Evolutionary conservation across 805 yeast species (phyloP).

Genomic region (Dipodascus albidus): DNA sequence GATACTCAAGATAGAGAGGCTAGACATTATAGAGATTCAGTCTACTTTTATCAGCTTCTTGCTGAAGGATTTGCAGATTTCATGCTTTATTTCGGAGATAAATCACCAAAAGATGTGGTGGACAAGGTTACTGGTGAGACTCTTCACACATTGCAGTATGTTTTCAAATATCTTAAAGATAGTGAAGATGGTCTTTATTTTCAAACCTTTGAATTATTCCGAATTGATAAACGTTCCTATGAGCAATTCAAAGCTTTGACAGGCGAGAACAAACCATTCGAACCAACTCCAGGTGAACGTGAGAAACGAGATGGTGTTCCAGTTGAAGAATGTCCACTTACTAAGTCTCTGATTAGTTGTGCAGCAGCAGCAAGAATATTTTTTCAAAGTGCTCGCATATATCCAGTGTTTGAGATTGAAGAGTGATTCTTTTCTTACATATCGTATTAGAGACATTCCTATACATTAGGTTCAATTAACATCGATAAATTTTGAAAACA

Average conservation of each 20-base stretch:
- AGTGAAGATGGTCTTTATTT: slow-evolving; percentile 47
- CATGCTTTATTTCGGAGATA: slow-evolving; percentile 35
- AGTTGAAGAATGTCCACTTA: slow-evolving; percentile 27
- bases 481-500: too few relatives aligned
- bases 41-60: slow-evolving; percentile 51
- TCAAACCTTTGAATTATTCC: slow-evolving; percentile 47
- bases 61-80: slow-evolving; percentile 62
- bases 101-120: slow-evolving; percentile 26
- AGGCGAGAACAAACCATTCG: slow-evolving; percentile 42
- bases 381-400: slow-evolving; percentile 53
- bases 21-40: slow-evolving; percentile 54
- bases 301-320: slow-evolving; percentile 29
- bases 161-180: slow-evolving; percentile 46
- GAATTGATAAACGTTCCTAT: slow-evolving; percentile 38
- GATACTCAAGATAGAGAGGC: slow-evolving; percentile 40
- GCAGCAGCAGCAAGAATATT: slow-evolving; percentile 62
- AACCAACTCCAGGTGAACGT: slow-evolving; percentile 42
- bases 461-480: too few relatives aligned
- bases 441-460: too few relatives aligned
- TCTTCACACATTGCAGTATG: slow-evolving; percentile 42
- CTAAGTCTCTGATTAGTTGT: slow-evolving; percentile 46
- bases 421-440: too few relatives aligned
- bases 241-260: slow-evolving; percentile 41
- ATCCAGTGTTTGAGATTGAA: slow-evolving; percentile 24
- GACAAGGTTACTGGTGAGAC: slow-evolving; percentile 31